Evolutionary conservation across 768 basidiomycete species (phyloP).

Genomic region (Boletus barrowsii): DNA sequence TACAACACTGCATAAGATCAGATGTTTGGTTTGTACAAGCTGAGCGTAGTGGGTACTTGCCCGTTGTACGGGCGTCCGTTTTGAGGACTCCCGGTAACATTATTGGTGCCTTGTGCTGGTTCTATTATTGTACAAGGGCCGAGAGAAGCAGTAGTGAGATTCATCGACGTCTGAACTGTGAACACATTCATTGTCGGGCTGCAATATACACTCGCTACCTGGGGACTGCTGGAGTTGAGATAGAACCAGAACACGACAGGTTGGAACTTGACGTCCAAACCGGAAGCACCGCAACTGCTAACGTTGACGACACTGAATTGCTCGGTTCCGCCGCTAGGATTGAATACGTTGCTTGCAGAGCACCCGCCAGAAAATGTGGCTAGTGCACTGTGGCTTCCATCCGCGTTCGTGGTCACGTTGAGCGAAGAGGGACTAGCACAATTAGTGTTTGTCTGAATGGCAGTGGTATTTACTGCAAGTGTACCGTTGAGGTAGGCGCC

Average conservation of each 20-base stretch:
- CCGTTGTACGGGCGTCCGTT: slow-evolving; percentile 57
- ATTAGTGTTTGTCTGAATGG: slow-evolving; percentile 41
- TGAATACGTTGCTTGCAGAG: slow-evolving; percentile 34
- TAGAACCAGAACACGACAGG: slow-evolving; percentile 73
- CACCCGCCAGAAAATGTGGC: slow-evolving; percentile 54
- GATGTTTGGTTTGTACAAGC: background rate
- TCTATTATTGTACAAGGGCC: slow-evolving; percentile 33
- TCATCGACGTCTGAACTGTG: slow-evolving; percentile 41
- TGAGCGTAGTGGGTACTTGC: slow-evolving; percentile 32
- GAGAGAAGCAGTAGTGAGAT: slow-evolving; percentile 43
- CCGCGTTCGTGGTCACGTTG: slow-evolving; percentile 14
- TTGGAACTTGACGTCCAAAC: slow-evolving; percentile 37
- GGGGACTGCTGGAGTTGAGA: slow-evolving; percentile 34
- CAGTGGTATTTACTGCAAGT: slow-evolving; percentile 51
- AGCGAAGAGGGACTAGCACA: slow-evolving; percentile 42
- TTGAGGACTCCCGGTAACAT: slow-evolving; percentile 47
- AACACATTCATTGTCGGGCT: slow-evolving; percentile 45
- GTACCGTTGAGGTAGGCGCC: slow-evolving; percentile 49
- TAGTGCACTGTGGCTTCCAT: slow-evolving; percentile 35
- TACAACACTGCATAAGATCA: slow-evolving; percentile 35
- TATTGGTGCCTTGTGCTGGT: slow-evolving; percentile 40
- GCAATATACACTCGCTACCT: slow-evolving; percentile 57
- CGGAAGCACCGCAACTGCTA: slow-evolving; percentile 28
- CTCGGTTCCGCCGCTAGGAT: slow-evolving; percentile 34
- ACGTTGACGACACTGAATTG: slow-evolving; percentile 51